These are phyloP conservation scores for Otatea glauca DNA, from an alignment of 176 grass and related monocot species.

Conservation along the genomic window DNA sequence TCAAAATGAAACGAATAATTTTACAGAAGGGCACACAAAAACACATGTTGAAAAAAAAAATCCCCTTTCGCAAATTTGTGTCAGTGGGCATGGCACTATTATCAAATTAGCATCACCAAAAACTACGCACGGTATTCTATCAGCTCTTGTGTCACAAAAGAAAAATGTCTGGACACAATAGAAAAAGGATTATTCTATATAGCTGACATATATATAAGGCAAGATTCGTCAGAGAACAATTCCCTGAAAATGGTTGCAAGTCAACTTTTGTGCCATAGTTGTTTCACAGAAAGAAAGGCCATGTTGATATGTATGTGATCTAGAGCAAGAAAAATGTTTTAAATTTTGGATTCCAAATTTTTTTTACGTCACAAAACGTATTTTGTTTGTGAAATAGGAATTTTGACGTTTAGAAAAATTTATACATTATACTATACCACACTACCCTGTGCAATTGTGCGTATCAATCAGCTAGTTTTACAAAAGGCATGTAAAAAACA, in stretches of 20 bases:
- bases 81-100: conserved; percentile 39
- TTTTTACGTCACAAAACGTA: too few relatives aligned
- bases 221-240: conserved; percentile 29
- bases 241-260: conserved; percentile 3
- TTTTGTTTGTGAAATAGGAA: too few relatives aligned
- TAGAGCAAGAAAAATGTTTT: too few relatives aligned
- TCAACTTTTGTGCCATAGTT: conserved; percentile 2
- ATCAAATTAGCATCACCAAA: conserved; percentile 12
- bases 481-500: background rate
- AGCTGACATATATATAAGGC: conserved; percentile 22
- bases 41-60: background rate
- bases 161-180: conserved; percentile 19
- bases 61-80: background rate
- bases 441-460: too few relatives aligned
- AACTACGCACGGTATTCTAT: background rate
- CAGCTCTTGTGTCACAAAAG: conserved; percentile 38
- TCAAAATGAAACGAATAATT: background rate
- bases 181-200: conserved; percentile 30
- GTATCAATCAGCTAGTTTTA: too few relatives aligned
- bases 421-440: too few relatives aligned
- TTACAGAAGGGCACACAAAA: background rate
- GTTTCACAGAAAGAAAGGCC: background rate
- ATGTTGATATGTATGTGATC: background rate
- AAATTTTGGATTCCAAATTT: too few relatives aligned
- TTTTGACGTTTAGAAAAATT: too few relatives aligned